Conservation (phyloP, 1,284 basidiomycete genomes). For the Ustilago loliicola region DNA sequence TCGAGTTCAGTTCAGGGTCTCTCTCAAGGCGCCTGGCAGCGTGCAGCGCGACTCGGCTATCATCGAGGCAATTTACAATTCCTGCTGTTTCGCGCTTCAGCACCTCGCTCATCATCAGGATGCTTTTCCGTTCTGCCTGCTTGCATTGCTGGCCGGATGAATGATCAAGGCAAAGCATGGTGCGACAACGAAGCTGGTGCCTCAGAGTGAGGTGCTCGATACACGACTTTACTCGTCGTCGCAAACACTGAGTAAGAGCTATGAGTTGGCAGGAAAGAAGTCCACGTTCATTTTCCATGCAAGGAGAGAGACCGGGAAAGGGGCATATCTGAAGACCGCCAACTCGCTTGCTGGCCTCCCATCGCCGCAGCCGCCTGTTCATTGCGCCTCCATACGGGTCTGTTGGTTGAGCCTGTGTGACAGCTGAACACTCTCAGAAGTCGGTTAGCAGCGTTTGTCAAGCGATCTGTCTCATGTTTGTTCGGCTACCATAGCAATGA, state of each 20-base stretch:
- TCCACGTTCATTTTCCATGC: slow-evolving; percentile 34
- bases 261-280: background rate
- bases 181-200: too few species aligned
- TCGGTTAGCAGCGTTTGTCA: slow-evolving; percentile 2
- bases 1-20: slow-evolving; percentile 1
- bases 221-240: too few species aligned
- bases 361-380: background rate
- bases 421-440: background rate
- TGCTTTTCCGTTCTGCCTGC: too few species aligned
- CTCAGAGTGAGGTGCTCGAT: too few species aligned
- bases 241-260: background rate
- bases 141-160: too few species aligned
- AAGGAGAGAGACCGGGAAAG: slow-evolving; percentile 24
- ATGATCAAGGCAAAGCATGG: too few species aligned
- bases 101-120: background rate
- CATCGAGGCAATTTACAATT: background rate
- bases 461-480: slow-evolving; percentile 23
- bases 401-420: background rate
- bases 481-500: slow-evolving; percentile 14
- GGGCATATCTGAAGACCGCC: background rate
- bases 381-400: background rate
- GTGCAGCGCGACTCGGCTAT: background rate
- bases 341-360: background rate
- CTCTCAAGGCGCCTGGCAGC: background rate
- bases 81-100: background rate